These are phyloP conservation scores for Cytospora leucostoma DNA, from an alignment of 2,329 filamentous ascomycete species.

Conservation along the genomic window DNA sequence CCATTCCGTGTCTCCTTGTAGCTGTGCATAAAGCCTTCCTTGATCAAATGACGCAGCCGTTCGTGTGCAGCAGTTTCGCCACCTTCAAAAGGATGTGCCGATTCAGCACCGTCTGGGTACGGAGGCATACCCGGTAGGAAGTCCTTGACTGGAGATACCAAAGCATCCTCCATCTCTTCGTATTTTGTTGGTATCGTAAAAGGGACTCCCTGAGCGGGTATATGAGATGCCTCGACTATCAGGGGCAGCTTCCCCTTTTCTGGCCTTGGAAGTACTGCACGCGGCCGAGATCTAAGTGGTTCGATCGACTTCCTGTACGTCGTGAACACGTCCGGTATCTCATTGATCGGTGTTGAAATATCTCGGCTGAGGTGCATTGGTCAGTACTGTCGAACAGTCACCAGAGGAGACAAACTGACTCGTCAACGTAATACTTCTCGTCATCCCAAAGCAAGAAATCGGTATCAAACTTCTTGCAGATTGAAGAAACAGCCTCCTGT, in stretches of 20 bases:
- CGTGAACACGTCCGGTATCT: slow-evolving; percentile 76
- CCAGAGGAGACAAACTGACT: slow-evolving; percentile 54
- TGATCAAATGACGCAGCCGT: slow-evolving; percentile 62
- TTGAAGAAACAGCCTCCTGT: slow-evolving; percentile 54
- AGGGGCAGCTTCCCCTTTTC: slow-evolving; percentile 54
- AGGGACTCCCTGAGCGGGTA: slow-evolving; percentile 61
- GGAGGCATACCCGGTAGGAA: slow-evolving; percentile 54
- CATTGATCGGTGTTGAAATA: slow-evolving; percentile 52
- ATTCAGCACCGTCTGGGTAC: slow-evolving; percentile 54
- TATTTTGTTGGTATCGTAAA: slow-evolving; percentile 63
- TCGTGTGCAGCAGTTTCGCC: slow-evolving; percentile 63
- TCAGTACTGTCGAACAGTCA: background rate
- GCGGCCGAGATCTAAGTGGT: slow-evolving; percentile 66
- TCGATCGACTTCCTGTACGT: slow-evolving; percentile 73
- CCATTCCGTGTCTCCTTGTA: slow-evolving; percentile 76
- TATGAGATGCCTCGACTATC: slow-evolving; percentile 49
- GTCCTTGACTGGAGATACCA: slow-evolving; percentile 59
- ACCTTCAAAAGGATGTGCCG: slow-evolving; percentile 67
- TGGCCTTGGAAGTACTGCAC: slow-evolving; percentile 57
- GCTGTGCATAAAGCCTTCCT: slow-evolving; percentile 57
- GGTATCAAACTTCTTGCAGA: slow-evolving; percentile 55
- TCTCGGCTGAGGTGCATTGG: slow-evolving; percentile 57
- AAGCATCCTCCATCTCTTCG: slow-evolving; percentile 52
- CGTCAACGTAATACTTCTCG: slow-evolving; percentile 78
- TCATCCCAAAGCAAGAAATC: slow-evolving; percentile 69